phyloP scores from a whole-genome alignment of 208 protist species.

The Sergeia podlipaevii region DNA sequence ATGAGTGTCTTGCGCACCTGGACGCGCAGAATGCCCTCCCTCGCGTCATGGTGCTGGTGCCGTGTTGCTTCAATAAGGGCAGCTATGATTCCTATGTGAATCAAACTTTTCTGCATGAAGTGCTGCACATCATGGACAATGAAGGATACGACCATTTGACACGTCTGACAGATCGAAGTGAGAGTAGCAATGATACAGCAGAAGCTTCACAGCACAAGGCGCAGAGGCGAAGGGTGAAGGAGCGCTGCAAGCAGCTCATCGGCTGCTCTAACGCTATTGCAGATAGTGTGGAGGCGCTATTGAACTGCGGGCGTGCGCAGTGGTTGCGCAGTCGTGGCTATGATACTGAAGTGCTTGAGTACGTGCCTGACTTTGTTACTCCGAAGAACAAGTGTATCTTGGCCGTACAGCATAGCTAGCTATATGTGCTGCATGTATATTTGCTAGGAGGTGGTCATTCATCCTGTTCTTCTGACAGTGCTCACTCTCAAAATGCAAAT shows the following conservation, averaged over 20 bases:
- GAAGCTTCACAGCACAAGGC: no score
- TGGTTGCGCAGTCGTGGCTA: slow-evolving; percentile 60
- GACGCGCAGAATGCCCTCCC: slow-evolving; percentile 43
- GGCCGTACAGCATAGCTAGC: slow-evolving; percentile 26
- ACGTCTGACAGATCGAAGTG: slow-evolving; percentile 38
- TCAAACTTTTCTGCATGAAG: slow-evolving; percentile 26
- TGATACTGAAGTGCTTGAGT: slow-evolving; percentile 35
- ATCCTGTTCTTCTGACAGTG: no score
- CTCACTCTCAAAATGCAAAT: no score
- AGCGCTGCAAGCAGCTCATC: no score
- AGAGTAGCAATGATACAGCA: no score
- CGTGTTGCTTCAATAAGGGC: slow-evolving; percentile 77
- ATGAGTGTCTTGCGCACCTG: slow-evolving; percentile 59
- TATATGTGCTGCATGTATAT: no score
- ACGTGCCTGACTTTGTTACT: slow-evolving; percentile 68
- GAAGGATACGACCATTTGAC: slow-evolving; percentile 31
- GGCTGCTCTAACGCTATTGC: slow-evolving; percentile 47
- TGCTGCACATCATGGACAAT: slow-evolving; percentile 25
- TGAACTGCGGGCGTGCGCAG: slow-evolving; percentile 61
- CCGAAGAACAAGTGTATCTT: slow-evolving; percentile 82
- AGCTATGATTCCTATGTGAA: slow-evolving; percentile 53
- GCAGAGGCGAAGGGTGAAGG: no score
- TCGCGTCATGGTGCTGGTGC: slow-evolving; percentile 59
- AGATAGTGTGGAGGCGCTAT: slow-evolving; percentile 34
- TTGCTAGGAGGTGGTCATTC: no score